Evolutionary conservation across 2,329 filamentous ascomycete species (phyloP).

Genomic region (Phialemoniopsis sp.): DNA sequence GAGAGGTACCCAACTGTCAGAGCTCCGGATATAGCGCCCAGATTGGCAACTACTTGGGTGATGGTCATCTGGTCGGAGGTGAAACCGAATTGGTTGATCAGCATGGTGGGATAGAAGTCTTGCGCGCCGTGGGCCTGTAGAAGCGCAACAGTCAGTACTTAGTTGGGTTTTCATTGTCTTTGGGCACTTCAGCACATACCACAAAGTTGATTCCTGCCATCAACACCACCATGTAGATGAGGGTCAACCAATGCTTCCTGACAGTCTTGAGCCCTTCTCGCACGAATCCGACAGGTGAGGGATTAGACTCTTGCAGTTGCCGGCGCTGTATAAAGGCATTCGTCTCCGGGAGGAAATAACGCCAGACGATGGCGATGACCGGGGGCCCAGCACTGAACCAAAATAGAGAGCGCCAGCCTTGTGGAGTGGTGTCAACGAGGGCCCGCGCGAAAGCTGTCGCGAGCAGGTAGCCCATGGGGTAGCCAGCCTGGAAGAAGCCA

Average conservation of each 20-base stretch:
- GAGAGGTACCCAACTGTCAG: constrained; percentile 63
- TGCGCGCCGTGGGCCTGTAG: constrained; percentile 72
- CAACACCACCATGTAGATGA: constrained; percentile 77
- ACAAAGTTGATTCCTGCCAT: constrained; percentile 95
- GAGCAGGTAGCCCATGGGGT: constrained; percentile 61
- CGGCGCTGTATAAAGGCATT: constrained; percentile 65
- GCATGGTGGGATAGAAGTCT: constrained; percentile 78
- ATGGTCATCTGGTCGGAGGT: constrained; percentile 11
- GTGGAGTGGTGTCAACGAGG: no score
- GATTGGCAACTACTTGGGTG: constrained; percentile 73
- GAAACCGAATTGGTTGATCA: constrained; percentile 23
- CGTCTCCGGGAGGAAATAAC: constrained; percentile 76
- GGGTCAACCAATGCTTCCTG: constrained; percentile 73
- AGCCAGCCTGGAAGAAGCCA: constrained; percentile 78
- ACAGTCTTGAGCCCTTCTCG: constrained; percentile 65
- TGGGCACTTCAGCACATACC: constrained; percentile 61
- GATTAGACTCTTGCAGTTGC: constrained; percentile 44
- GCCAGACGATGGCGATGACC: constrained; percentile 69
- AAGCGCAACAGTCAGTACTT: constrained; percentile 34
- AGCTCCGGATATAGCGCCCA: constrained; percentile 67
- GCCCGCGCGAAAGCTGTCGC: constrained; percentile 42
- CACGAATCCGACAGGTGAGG: constrained; percentile 4
- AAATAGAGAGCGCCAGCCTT: no score
- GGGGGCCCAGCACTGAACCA: no score
- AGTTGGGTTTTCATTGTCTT: constrained; percentile 59